phyloP scores from a whole-genome alignment of 164 flowering plant species.

The Taxillus chinensis region DNA sequence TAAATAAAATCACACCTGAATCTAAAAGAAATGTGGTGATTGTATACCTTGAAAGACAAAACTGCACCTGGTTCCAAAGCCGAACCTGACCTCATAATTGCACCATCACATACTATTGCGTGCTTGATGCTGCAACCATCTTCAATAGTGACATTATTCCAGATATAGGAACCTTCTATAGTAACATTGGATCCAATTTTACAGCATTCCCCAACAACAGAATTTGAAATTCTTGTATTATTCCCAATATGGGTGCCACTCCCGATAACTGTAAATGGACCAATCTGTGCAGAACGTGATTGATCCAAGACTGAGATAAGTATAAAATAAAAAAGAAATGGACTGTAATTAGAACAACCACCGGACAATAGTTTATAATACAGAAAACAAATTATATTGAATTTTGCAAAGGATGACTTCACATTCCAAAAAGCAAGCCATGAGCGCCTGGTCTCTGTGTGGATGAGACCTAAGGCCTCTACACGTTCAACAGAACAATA shows the following conservation, averaged over 20 bases:
- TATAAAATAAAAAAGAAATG: slow-evolving; percentile 1
- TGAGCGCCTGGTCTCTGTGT: no score
- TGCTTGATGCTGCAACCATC: slow-evolving; percentile 72
- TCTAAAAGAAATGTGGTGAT: neutral
- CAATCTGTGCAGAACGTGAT: slow-evolving; percentile 67
- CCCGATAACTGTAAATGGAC: slow-evolving; percentile 77
- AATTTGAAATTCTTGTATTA: slow-evolving; percentile 53
- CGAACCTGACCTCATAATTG: slow-evolving; percentile 62
- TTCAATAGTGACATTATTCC: slow-evolving; percentile 83
- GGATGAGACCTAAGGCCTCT: no score
- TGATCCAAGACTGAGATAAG: slow-evolving; percentile 39
- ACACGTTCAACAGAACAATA: no score
- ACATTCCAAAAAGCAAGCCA: neutral
- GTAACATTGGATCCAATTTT: slow-evolving; percentile 74
- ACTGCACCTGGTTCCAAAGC: slow-evolving; percentile 76
- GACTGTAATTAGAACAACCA: no score
- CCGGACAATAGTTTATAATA: no score
- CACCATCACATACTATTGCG: slow-evolving; percentile 89
- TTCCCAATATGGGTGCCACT: slow-evolving; percentile 56
- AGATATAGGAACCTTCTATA: slow-evolving; percentile 84
- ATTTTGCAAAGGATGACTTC: neutral
- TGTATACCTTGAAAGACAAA: slow-evolving; percentile 74
- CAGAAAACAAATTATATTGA: no score
- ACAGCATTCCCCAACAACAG: slow-evolving; percentile 81
- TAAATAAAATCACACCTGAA: neutral